Percentiles rank a stretch among this genome's conserved stretches.
phyloP scores from a whole-genome alignment of 352 stramenopile genomes.

The Globisporangium ultimum region DNA sequence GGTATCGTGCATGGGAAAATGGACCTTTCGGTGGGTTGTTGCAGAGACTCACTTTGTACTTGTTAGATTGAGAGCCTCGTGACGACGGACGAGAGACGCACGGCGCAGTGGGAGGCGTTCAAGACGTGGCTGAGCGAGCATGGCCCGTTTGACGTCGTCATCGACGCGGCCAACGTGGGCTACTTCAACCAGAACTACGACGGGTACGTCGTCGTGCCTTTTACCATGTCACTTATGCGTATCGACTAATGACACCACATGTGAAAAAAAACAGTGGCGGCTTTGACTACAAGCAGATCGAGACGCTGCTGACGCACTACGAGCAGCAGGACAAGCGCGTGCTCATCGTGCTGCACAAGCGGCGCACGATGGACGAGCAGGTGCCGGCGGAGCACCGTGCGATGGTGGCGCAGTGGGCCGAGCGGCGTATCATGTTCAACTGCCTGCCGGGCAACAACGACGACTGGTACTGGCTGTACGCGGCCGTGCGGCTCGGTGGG shows the following conservation, averaged over 20 bases:
- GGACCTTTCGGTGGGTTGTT: not conserved
- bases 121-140: constrained; percentile 71
- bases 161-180: constrained; percentile 98
- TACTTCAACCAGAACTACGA: constrained; percentile 98
- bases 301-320: constrained; percentile 92
- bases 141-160: constrained; percentile 89
- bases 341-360: constrained; percentile 94
- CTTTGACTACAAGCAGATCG: constrained; percentile 96
- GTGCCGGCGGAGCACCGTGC: constrained; percentile 70
- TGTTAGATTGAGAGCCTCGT: constrained; percentile 77
- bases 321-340: constrained; percentile 80
- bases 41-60: constrained; percentile 2
- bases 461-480: constrained; percentile 99
- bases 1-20: constrained; percentile 22
- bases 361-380: constrained; percentile 89
- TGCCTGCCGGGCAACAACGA: constrained; percentile 96
- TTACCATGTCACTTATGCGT: not conserved
- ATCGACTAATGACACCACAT: constrained; percentile 9
- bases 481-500: constrained; percentile 81
- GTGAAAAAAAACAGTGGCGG: constrained; percentile 45
- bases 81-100: constrained; percentile 63
- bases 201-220: constrained; percentile 41
- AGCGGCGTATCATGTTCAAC: constrained; percentile 87
- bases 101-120: constrained; percentile 77
- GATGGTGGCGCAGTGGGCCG: constrained; percentile 77